phyloP scores from a whole-genome alignment of 257 asterid genomes.

The Leonotis leonurus region DNA sequence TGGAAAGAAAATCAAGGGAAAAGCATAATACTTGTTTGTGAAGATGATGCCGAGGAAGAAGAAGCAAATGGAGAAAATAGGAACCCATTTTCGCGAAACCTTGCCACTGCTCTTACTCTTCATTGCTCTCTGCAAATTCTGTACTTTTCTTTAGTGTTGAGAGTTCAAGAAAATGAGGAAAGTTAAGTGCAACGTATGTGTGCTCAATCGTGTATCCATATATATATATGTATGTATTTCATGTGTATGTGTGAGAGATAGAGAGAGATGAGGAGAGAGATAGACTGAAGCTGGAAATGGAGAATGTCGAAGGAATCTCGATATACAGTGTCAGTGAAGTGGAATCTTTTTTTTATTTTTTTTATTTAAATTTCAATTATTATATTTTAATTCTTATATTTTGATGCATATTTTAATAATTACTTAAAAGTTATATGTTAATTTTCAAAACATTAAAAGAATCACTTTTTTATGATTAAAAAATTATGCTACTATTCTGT shows the following conservation, averaged over 20 bases:
- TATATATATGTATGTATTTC: neutral
- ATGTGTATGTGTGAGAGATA: neutral
- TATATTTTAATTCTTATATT: neutral
- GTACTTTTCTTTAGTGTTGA: neutral
- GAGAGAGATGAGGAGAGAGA: conserved; percentile 3
- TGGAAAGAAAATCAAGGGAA: neutral
- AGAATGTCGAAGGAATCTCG: conserved; percentile 27
- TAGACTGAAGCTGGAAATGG: conserved; percentile 15
- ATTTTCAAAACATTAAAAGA: neutral
- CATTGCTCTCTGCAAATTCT: conserved; percentile 26
- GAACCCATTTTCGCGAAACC: conserved; percentile 71
- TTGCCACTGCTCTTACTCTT: conserved; percentile 49
- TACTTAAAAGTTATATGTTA: neutral
- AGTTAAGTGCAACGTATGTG: neutral
- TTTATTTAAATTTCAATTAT: neutral
- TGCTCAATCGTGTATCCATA: neutral
- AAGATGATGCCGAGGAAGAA: conserved; percentile 65
- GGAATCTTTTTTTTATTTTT: neutral
- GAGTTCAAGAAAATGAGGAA: neutral
- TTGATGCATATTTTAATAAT: no score
- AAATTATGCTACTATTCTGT: neutral
- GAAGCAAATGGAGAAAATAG: conserved; percentile 62
- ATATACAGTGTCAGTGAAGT: conserved; percentile 1
- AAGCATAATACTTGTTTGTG: conserved; percentile 44
- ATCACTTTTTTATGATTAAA: neutral